These are phyloP conservation scores for Viola odorata DNA, from an alignment of 345 rosid genomes.

Conservation along the genomic window DNA sequence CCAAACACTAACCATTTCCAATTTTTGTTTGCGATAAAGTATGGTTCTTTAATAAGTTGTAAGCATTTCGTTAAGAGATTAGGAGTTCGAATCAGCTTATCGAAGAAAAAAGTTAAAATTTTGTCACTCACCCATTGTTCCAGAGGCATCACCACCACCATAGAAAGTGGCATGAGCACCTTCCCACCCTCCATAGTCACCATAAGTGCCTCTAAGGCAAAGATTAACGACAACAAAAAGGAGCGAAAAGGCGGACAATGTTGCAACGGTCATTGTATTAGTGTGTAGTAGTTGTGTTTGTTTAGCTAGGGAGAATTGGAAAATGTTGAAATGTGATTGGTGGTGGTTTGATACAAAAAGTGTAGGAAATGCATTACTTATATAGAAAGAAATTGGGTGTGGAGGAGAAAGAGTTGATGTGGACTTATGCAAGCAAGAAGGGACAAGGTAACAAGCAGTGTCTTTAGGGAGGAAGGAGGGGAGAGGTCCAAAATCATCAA, in stretches of 20 bases:
- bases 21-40: no score
- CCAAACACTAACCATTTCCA: no score
- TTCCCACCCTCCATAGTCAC: conserved; percentile 65
- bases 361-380: background rate
- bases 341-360: background rate
- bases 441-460: conserved; percentile 16
- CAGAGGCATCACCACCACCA: conserved; percentile 27
- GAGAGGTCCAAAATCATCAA: background rate
- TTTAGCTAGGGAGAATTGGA: background rate
- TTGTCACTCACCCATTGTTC: conserved; percentile 21
- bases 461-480: conserved; percentile 1
- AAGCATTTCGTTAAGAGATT: no score
- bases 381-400: conserved; percentile 8
- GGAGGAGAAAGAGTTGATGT: background rate
- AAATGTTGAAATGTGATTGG: background rate
- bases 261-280: conserved; percentile 27
- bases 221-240: conserved; percentile 24
- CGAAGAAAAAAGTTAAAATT: background rate
- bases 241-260: conserved; percentile 20
- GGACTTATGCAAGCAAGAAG: conserved; percentile 9
- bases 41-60: no score
- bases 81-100: no score
- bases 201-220: conserved; percentile 34
- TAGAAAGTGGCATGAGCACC: conserved; percentile 22
- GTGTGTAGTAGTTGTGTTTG: background rate